These are phyloP conservation scores for Pseudopyricularia cyperi DNA, from an alignment of 2,329 filamentous ascomycete species.

Conservation along the genomic window DNA sequence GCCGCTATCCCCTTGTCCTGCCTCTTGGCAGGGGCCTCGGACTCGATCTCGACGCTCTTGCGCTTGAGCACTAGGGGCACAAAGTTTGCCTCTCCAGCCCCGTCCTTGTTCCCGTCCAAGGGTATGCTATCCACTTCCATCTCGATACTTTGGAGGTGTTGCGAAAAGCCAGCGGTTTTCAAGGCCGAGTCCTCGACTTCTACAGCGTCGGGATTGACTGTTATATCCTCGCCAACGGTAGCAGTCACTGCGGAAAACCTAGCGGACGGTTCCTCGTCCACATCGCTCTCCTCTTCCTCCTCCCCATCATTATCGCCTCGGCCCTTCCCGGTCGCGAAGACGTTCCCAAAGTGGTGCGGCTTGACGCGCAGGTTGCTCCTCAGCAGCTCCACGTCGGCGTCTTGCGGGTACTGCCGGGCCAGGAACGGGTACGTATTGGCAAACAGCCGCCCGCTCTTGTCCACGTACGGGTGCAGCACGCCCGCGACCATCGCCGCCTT, in stretches of 20 bases:
- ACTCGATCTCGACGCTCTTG: conserved; percentile 25
- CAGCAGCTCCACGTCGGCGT: conserved; percentile 59
- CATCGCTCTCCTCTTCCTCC: conserved; percentile 22
- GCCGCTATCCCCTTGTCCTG: conserved; percentile 7
- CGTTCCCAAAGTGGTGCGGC: conserved; percentile 13
- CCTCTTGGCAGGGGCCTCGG: conserved; percentile 14
- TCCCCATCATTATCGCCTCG: conserved; percentile 7
- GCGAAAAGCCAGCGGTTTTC: conserved; percentile 6
- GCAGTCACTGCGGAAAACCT: conserved; percentile 9
- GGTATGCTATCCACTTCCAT: not conserved
- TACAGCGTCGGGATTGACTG: not conserved
- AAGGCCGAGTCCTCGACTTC: conserved; percentile 5
- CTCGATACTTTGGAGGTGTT: not conserved
- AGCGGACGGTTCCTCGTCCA: conserved; percentile 19
- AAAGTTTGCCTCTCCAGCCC: conserved; percentile 1
- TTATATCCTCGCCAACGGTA: not conserved
- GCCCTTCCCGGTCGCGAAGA: conserved; percentile 9
- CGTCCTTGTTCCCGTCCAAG: not conserved
- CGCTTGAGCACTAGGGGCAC: conserved; percentile 21
- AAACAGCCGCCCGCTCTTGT: conserved; percentile 48
- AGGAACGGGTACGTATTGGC: conserved; percentile 74
- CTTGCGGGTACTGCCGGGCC: conserved; percentile 47
- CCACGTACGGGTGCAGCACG: conserved; percentile 62
- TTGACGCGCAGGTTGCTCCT: conserved; percentile 40
- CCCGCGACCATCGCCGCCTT: conserved; percentile 68